Conservation (phyloP, 176 grass and related monocot genomes). For the maize (Zea mays) region Zm-B73-REFERENCE-NAM-5.0 NC_050099.1:159017501-159018000, state of each 20-base stretch:
- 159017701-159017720: conserved; percentile 34
- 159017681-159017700: conserved; percentile 36
- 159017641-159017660: conserved; percentile 93
- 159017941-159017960: conserved; percentile 30
- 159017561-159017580: conserved; percentile 75
- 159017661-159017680: conserved; percentile 95
- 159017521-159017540: conserved; percentile 51
- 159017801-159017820: background rate
- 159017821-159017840: conserved; percentile 19
- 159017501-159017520: conserved; percentile 85
- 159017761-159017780: background rate
- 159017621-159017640: conserved; percentile 87
- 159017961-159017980: conserved; percentile 24
- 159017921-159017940: conserved; percentile 34
- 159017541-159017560: conserved; percentile 57
- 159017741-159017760: conserved; percentile 25
- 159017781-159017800: background rate
- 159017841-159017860: conserved; percentile 21
- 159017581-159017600: conserved; percentile 77
- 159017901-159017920: conserved; percentile 17
- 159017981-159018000: background rate
- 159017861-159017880: background rate
- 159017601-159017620: conserved; percentile 85
- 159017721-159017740: conserved; percentile 25
- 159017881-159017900: conserved; percentile 8